phyloP scores from a whole-genome alignment of 352 stramenopile species.

The Phytophthora litchii region DNA sequence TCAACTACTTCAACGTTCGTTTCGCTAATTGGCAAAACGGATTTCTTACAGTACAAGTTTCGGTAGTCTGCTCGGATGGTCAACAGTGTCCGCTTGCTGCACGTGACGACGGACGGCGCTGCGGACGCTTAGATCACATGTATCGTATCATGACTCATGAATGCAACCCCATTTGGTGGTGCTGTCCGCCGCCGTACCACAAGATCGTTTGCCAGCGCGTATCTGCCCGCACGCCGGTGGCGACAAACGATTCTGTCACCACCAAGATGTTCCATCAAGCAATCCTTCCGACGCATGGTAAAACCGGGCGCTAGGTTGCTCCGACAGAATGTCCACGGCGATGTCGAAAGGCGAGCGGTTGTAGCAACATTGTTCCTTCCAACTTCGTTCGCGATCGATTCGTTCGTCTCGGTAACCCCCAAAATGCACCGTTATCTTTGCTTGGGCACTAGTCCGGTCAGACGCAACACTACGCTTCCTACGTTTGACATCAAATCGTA shows the following conservation, averaged over 20 bases:
- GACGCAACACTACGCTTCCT: constrained; percentile 1
- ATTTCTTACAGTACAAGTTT: constrained; percentile 2
- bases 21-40: constrained; percentile 7
- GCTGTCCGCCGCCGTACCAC: too few relatives aligned
- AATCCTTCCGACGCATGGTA: neutral
- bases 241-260: too few relatives aligned
- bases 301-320: too few relatives aligned
- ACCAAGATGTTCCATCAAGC: neutral
- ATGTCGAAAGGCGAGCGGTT: neutral
- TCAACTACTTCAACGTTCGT: constrained; percentile 14
- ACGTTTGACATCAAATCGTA: neutral
- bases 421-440: neutral
- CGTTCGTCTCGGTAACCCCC: too few relatives aligned
- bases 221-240: too few relatives aligned
- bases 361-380: neutral
- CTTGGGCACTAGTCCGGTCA: neutral
- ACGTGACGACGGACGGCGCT: too few relatives aligned
- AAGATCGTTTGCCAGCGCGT: too few relatives aligned
- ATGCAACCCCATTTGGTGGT: neutral
- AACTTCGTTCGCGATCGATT: neutral
- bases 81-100: constrained; percentile 4
- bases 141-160: too few relatives aligned
- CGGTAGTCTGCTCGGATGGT: constrained; percentile 11
- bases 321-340: too few relatives aligned
- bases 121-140: too few relatives aligned